A percentile compares a stretch with the other conserved stretches of the same genome.
phyloP scores from a whole-genome alignment of 805 yeast species.

The Saturnispora mendoncae region DNA sequence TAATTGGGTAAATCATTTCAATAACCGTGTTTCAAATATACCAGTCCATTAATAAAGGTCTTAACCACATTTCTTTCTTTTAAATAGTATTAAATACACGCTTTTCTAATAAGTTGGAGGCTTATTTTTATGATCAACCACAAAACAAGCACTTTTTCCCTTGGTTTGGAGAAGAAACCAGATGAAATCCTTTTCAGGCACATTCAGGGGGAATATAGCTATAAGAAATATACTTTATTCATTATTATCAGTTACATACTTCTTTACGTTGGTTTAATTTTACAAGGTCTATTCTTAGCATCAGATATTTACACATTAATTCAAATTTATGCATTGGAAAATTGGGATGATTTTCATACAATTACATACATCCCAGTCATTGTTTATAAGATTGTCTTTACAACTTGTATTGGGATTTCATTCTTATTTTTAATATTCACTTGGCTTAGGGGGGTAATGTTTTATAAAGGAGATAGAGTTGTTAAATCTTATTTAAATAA shows the following conservation, averaged over 20 bases:
- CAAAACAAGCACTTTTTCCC: conserved; percentile 1
- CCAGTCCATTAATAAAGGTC: no score
- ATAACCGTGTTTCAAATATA: conserved; percentile 1
- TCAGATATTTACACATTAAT: conserved; percentile 77
- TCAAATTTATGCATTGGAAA: conserved; percentile 60
- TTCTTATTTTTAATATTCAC: conserved; percentile 50
- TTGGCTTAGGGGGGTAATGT: conserved; percentile 46
- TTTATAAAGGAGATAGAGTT: conserved; percentile 53
- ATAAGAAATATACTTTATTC: conserved; percentile 31
- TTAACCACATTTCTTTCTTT: no score
- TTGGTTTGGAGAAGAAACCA: conserved; percentile 1
- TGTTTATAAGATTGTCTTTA: conserved; percentile 26
- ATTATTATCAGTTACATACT: conserved; percentile 37
- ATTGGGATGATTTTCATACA: conserved; percentile 27
- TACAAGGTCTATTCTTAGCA: conserved; percentile 46
- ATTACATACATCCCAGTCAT: conserved; percentile 27
- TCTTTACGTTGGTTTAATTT: conserved; percentile 33
- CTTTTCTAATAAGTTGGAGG: background rate
- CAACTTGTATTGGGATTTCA: conserved; percentile 69
- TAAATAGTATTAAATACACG: background rate
- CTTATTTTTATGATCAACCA: background rate
- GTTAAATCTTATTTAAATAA: conserved; percentile 62
- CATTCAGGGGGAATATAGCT: conserved; percentile 24
- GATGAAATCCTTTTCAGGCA: conserved; percentile 10
- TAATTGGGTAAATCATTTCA: no score